Percentiles rank a stretch among this genome's conserved stretches.
Evolutionary conservation across 495 filamentous ascomycete genomes (phyloP).

Genomic region (Extremus antarcticus): DNA sequence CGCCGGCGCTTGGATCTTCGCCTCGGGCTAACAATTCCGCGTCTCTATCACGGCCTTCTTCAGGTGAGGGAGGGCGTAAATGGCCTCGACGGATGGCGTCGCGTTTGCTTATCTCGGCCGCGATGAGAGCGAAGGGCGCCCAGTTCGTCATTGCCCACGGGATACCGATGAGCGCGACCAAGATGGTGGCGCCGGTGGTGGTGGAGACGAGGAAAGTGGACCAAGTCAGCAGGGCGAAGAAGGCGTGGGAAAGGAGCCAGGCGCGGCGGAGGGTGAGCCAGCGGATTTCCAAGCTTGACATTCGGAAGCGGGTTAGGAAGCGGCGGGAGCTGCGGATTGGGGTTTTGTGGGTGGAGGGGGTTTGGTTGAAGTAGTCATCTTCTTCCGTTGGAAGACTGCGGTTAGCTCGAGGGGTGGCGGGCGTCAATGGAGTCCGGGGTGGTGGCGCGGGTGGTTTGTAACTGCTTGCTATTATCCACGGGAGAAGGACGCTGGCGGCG

Average conservation of each 20-base stretch:
- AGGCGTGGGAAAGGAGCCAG: constrained; percentile 70
- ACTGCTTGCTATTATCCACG: constrained; percentile 68
- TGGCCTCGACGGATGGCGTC: constrained; percentile 55
- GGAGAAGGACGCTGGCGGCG: constrained; percentile 64
- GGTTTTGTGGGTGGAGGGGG: background rate
- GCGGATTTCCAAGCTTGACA: constrained; percentile 56
- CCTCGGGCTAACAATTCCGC: constrained; percentile 23
- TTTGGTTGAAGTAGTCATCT: constrained; percentile 22
- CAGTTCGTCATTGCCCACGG: constrained; percentile 83
- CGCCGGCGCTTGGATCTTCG: constrained; percentile 34
- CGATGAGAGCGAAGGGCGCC: constrained; percentile 88
- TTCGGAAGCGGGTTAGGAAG: constrained; percentile 25
- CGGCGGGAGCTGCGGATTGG: constrained; percentile 4
- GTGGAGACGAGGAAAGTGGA: constrained; percentile 65
- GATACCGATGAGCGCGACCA: constrained; percentile 70
- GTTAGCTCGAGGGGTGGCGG: constrained; percentile 5
- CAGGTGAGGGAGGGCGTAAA: constrained; percentile 25
- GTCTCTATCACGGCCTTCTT: constrained; percentile 14
- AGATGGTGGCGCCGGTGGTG: constrained; percentile 53
- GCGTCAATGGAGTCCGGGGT: constrained; percentile 19
- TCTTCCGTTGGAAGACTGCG: background rate
- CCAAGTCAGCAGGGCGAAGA: constrained; percentile 70
- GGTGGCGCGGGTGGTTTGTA: constrained; percentile 40
- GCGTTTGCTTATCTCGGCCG: constrained; percentile 69
- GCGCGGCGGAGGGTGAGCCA: constrained; percentile 74